Percentiles rank a stretch among this genome's conserved stretches.
Evolutionary conservation across 139 green algal genomes (phyloP).

Genomic region (Chlorella vulgaris): DNA sequence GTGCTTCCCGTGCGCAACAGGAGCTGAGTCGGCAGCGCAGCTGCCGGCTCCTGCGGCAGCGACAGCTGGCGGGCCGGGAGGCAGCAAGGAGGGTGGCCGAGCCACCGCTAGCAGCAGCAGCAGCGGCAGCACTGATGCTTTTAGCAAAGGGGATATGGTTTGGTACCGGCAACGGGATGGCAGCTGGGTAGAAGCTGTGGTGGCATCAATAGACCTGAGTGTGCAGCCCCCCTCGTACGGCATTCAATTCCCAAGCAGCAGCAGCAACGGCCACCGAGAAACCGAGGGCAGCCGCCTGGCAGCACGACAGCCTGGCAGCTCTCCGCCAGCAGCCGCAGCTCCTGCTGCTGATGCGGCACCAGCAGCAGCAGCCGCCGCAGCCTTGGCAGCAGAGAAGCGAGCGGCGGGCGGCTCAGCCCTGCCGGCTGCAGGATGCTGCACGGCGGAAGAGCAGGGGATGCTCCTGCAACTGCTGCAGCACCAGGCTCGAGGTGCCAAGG

Average conservation of each 20-base stretch:
- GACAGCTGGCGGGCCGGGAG: background rate
- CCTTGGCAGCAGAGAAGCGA: background rate
- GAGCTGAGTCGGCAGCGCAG: background rate
- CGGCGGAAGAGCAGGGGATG: background rate
- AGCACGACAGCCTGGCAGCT: background rate
- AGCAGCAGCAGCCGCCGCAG: background rate
- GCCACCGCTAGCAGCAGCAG: background rate
- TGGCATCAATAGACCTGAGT: conserved; percentile 3
- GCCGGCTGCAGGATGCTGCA: conserved; percentile 1
- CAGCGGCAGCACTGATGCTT: background rate
- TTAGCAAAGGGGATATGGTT: conserved; percentile 17
- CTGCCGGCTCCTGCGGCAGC: background rate
- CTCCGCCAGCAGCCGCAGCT: background rate
- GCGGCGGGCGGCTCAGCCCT: background rate
- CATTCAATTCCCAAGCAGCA: conserved; percentile 1
- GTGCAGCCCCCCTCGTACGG: conserved; percentile 34
- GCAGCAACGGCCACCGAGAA: background rate
- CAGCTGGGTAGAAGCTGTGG: conserved; percentile 25
- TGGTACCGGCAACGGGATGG: conserved; percentile 38
- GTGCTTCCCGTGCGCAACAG: conserved; percentile 20
- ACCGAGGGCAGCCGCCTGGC: conserved; percentile 31
- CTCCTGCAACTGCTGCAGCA: conserved; percentile 31
- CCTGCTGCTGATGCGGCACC: background rate
- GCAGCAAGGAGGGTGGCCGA: too few relatives aligned
- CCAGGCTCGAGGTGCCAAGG: background rate